Conservation (phyloP, 2,329 filamentous ascomycete genomes). For the Capronia epimyces region DNA sequence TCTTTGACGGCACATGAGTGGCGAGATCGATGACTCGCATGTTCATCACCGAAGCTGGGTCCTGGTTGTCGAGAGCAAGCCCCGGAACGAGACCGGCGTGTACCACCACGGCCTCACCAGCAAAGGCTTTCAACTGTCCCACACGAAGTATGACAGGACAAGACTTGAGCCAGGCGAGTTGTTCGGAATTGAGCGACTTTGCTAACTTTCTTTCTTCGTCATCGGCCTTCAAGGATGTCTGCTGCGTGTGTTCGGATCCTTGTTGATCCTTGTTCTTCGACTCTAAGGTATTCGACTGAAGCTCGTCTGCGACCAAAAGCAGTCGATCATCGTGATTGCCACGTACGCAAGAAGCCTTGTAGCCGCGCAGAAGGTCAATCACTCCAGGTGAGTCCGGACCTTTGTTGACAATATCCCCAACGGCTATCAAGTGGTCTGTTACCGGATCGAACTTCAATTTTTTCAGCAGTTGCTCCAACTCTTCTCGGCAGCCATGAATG, state of each 20-base stretch:
- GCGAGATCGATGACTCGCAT: constrained; percentile 72
- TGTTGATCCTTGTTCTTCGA: constrained; percentile 5
- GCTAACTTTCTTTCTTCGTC: constrained; percentile 48
- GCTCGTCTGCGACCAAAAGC: constrained; percentile 58
- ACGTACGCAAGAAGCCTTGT: constrained; percentile 74
- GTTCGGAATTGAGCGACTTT: constrained; percentile 53
- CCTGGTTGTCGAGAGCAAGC: constrained; percentile 61
- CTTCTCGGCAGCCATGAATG: constrained; percentile 77
- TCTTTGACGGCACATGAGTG: constrained; percentile 49
- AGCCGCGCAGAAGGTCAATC: constrained; percentile 64
- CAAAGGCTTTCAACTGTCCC: constrained; percentile 56
- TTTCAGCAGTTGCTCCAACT: constrained; percentile 58
- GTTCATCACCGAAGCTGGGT: constrained; percentile 82
- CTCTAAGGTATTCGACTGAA: constrained; percentile 30
- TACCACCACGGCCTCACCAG: constrained; percentile 63
- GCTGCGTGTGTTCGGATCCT: neutral
- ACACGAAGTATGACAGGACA: constrained; percentile 75
- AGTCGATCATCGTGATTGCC: constrained; percentile 91
- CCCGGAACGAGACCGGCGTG: constrained; percentile 82
- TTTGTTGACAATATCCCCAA: constrained; percentile 78
- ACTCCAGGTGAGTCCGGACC: constrained; percentile 78
- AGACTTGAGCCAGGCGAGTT: constrained; percentile 62
- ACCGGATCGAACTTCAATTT: constrained; percentile 57
- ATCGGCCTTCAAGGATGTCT: constrained; percentile 29
- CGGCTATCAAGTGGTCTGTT: constrained; percentile 68